These are phyloP conservation scores for Phylloporus arenicola DNA, from an alignment of 768 basidiomycete genomes.

Conservation along the genomic window DNA sequence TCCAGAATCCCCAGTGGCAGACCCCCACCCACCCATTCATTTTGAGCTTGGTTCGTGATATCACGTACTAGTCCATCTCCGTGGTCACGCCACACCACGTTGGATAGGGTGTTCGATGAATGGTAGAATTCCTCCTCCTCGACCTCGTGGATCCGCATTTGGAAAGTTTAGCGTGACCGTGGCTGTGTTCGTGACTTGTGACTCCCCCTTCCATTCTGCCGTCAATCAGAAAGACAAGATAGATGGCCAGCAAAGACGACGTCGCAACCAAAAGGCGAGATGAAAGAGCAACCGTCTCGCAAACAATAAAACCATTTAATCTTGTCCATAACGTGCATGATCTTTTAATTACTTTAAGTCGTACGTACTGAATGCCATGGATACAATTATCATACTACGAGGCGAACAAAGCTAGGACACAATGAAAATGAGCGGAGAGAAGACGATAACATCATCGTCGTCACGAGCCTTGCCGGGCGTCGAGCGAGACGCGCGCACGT, in stretches of 20 bases:
- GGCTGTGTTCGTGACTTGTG: neutral
- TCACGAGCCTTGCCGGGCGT: neutral
- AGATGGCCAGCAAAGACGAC: neutral
- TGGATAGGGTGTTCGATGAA: neutral
- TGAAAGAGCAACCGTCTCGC: neutral
- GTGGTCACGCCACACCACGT: neutral
- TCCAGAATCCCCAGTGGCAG: neutral
- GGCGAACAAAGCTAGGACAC: neutral
- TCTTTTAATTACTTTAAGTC: neutral
- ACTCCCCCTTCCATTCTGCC: neutral
- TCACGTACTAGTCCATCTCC: neutral
- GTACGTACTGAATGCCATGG: slow-evolving; percentile 10
- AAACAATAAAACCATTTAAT: neutral
- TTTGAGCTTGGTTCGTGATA: too few relatives aligned
- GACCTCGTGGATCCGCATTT: neutral
- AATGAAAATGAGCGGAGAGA: neutral
- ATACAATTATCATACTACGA: slow-evolving; percentile 3
- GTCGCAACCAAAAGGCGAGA: neutral
- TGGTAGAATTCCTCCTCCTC: neutral
- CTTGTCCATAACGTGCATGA: neutral
- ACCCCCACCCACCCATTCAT: neutral
- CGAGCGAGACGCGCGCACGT: neutral
- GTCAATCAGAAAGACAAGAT: neutral
- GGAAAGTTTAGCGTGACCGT: neutral
- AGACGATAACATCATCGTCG: neutral